Percentiles rank a stretch among this genome's conserved stretches.
Evolutionary conservation across 1,139 yeast species (phyloP).

Genomic region (Keqinozyma sinolaborantium): DNA sequence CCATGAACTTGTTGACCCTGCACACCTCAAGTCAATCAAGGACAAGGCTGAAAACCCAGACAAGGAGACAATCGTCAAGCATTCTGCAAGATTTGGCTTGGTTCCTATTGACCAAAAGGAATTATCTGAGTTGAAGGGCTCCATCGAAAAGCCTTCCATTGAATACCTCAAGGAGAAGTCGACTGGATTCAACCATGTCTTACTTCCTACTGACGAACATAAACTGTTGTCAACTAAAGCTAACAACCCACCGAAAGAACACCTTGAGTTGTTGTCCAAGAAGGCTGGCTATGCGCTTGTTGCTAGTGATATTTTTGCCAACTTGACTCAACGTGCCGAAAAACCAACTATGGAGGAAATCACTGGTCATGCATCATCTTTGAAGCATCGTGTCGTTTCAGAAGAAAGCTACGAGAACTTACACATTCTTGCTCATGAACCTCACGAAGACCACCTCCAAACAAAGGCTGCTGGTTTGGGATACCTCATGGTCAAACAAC

Average conservation of each 20-base stretch:
- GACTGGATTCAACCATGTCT: slow-evolving; percentile 1
- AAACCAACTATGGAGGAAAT: slow-evolving; percentile 16
- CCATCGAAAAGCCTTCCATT: slow-evolving; percentile 19
- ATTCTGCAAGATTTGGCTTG: slow-evolving; percentile 10
- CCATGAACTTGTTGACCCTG: slow-evolving; percentile 7
- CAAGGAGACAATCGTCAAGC: slow-evolving; percentile 10
- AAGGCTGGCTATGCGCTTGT: slow-evolving; percentile 25
- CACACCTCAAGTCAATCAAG: slow-evolving; percentile 1
- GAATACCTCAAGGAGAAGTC: slow-evolving; percentile 27
- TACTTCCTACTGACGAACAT: slow-evolving; percentile 8
- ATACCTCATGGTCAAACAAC: slow-evolving; percentile 14
- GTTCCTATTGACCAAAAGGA: slow-evolving; percentile 13
- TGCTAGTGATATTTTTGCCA: slow-evolving; percentile 8
- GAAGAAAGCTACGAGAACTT: slow-evolving; percentile 2
- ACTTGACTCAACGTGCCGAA: slow-evolving; percentile 6
- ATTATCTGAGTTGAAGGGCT: slow-evolving; percentile 12
- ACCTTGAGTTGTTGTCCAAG: slow-evolving; percentile 28
- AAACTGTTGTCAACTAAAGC: slow-evolving; percentile 9
- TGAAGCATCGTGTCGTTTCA: slow-evolving; percentile 3
- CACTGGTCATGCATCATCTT: slow-evolving; percentile 10
- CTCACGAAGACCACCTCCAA: slow-evolving; percentile 21
- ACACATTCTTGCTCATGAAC: slow-evolving; percentile 13
- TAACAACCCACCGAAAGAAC: slow-evolving; percentile 23
- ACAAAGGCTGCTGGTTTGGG: slow-evolving; percentile 15
- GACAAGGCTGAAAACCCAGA: slow-evolving; percentile 12